Evolutionary conservation across 768 basidiomycete genomes (phyloP).

Genomic region (Leccinum truebloodii): DNA sequence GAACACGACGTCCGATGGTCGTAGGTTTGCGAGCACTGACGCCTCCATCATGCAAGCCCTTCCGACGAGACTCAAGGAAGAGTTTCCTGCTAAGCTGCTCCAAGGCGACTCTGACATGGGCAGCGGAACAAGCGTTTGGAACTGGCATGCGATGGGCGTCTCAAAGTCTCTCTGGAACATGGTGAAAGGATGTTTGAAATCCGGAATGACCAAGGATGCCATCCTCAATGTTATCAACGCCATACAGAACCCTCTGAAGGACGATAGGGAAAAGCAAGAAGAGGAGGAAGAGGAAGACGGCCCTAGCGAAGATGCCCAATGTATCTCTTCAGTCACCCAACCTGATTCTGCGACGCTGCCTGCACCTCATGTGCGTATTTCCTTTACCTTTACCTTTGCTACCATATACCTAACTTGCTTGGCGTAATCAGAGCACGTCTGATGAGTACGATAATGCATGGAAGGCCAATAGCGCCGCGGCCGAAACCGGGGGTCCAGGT

Average conservation of each 20-base stretch:
- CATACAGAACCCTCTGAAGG: constrained; percentile 47
- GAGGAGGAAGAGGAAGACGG: constrained; percentile 37
- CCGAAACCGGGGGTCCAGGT: constrained; percentile 30
- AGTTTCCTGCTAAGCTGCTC: constrained; percentile 68
- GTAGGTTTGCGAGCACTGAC: constrained; percentile 73
- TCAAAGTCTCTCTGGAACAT: constrained; percentile 73
- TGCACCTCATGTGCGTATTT: constrained; percentile 29
- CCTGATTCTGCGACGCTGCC: constrained; percentile 26
- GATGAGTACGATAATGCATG: constrained; percentile 63
- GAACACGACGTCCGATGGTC: constrained; percentile 49
- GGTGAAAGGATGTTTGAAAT: constrained; percentile 57
- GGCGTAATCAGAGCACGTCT: constrained; percentile 38
- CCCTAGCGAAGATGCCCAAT: constrained; percentile 32
- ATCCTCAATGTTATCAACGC: constrained; percentile 59
- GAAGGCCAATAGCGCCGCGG: constrained; percentile 55
- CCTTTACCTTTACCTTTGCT: background rate
- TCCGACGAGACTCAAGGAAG: constrained; percentile 66
- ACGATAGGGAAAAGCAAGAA: constrained; percentile 37
- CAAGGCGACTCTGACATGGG: constrained; percentile 60
- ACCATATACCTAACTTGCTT: constrained; percentile 10
- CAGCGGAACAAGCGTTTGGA: constrained; percentile 63
- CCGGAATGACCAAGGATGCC: constrained; percentile 61
- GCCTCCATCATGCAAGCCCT: constrained; percentile 69
- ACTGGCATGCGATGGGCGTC: constrained; percentile 76
- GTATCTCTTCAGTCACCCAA: constrained; percentile 22